Conservation (phyloP, 768 basidiomycete genomes). For the Lanmaoa rubissima region DNA sequence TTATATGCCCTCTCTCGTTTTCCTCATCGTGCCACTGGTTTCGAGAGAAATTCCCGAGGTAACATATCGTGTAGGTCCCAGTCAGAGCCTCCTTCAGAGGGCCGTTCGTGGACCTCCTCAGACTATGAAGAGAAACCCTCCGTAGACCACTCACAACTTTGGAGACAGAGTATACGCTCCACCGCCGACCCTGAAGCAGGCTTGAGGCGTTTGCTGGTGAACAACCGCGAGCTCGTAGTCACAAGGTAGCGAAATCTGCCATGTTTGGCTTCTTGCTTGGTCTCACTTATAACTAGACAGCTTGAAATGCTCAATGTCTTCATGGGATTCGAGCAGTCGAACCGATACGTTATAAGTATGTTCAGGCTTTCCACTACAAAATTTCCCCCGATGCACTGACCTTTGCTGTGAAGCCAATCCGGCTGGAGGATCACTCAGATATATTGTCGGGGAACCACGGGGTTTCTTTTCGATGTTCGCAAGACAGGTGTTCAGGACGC, state of each 20-base stretch:
- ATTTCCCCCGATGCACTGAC: background rate
- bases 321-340: conserved; percentile 80
- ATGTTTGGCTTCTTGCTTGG: background rate
- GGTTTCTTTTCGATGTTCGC: conserved; percentile 60
- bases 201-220: conserved; percentile 43
- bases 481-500: conserved; percentile 75
- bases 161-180: conserved; percentile 43
- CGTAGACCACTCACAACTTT: conserved; percentile 41
- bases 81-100: conserved; percentile 4
- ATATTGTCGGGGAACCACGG: conserved; percentile 76
- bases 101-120: conserved; percentile 5
- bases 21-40: conserved; percentile 42
- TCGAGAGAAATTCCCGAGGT: conserved; percentile 25
- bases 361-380: background rate
- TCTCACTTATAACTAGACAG: conserved; percentile 45
- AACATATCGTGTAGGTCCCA: conserved; percentile 9
- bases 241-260: conserved; percentile 46
- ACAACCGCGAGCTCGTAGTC: conserved; percentile 51
- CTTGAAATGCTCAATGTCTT: conserved; percentile 91
- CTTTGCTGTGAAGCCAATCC: conserved; percentile 42
- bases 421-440: conserved; percentile 65
- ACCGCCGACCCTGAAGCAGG: conserved; percentile 42
- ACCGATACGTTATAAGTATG: conserved; percentile 71
- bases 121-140: conserved; percentile 31
- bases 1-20: conserved; percentile 54